Conservation (phyloP, 108 stramenopile genomes). For the Nannochloropsis oceanica region DNA sequence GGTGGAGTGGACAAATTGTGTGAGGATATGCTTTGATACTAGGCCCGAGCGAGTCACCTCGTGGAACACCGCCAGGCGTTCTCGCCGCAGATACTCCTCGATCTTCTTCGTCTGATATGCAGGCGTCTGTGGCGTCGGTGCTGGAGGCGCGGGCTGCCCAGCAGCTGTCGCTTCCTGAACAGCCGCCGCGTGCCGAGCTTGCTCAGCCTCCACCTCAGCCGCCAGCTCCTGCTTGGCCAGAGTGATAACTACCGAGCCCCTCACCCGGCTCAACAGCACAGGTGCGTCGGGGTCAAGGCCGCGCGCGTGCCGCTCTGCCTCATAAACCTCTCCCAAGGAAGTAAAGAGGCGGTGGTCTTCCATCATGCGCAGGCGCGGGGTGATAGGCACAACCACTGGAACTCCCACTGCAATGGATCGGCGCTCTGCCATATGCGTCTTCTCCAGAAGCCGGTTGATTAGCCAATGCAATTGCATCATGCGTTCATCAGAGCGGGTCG, state of each 20-base stretch:
- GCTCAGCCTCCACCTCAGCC: neutral
- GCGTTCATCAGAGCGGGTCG: constrained; percentile 26
- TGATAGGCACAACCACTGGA: constrained; percentile 29
- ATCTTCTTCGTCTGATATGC: neutral
- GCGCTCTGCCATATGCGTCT: neutral
- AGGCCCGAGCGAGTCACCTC: neutral
- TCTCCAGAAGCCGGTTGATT: constrained; percentile 14
- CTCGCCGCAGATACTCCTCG: neutral
- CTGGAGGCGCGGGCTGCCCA: neutral
- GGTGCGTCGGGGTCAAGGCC: constrained; percentile 28
- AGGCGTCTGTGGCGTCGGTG: neutral
- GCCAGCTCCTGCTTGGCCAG: neutral
- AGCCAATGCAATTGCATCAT: constrained; percentile 27
- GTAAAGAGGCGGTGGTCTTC: constrained; percentile 19
- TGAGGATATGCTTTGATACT: neutral
- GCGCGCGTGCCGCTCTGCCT: constrained; percentile 16
- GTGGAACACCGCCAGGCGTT: neutral
- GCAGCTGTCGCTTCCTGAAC: neutral
- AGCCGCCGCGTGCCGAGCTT: neutral
- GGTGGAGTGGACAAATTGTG: neutral
- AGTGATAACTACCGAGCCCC: neutral
- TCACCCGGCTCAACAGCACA: constrained; percentile 19
- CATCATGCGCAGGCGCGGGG: constrained; percentile 25
- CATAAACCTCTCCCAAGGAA: constrained; percentile 25
- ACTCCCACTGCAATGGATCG: constrained; percentile 13